These are phyloP conservation scores for Rugosomyces carneus DNA, from an alignment of 1,284 basidiomycete genomes.

Conservation along the genomic window DNA sequence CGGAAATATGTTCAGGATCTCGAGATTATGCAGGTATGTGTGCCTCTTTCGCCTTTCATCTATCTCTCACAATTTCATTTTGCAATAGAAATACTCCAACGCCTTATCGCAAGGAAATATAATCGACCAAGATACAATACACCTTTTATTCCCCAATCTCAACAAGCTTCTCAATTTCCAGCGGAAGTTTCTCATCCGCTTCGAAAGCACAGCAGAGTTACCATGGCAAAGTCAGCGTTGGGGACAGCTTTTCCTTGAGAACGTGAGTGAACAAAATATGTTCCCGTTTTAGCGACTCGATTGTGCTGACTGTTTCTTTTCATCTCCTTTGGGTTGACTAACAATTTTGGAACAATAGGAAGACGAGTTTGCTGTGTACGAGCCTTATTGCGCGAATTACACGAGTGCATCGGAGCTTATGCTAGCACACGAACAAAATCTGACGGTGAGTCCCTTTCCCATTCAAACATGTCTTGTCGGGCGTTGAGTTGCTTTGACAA, in stretches of 20 bases:
- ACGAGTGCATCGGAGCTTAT: conserved; percentile 83
- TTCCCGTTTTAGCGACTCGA: conserved; percentile 31
- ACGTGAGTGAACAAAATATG: conserved; percentile 48
- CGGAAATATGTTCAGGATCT: conserved; percentile 98
- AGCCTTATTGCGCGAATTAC: conserved; percentile 97
- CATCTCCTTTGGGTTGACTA: conserved; percentile 20
- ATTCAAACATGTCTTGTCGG: conserved; percentile 9
- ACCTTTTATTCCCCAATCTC: conserved; percentile 92
- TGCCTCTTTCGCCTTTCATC: conserved; percentile 3
- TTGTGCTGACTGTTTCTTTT: conserved; percentile 29
- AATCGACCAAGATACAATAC: conserved; percentile 91
- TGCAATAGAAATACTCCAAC: conserved; percentile 71
- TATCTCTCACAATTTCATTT: conserved; percentile 4
- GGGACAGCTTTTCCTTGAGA: conserved; percentile 79
- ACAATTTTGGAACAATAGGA: conserved; percentile 60
- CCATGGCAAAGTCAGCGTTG: conserved; percentile 87
- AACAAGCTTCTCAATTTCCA: conserved; percentile 97
- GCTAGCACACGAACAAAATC: conserved; percentile 78
- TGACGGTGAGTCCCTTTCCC: conserved; percentile 56
- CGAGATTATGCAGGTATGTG: conserved; percentile 87
- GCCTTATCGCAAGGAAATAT: conserved; percentile 77
- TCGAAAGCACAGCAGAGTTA: conserved; percentile 81
- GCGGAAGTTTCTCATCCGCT: conserved; percentile 90
- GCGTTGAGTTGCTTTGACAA: conserved; percentile 38
- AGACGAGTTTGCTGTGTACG: conserved; percentile 90